Evolutionary conservation across 208 protist species (phyloP), one percentile per base, ranked within the genome.

Genomic region (Crithidia acanthocephali): DNA sequence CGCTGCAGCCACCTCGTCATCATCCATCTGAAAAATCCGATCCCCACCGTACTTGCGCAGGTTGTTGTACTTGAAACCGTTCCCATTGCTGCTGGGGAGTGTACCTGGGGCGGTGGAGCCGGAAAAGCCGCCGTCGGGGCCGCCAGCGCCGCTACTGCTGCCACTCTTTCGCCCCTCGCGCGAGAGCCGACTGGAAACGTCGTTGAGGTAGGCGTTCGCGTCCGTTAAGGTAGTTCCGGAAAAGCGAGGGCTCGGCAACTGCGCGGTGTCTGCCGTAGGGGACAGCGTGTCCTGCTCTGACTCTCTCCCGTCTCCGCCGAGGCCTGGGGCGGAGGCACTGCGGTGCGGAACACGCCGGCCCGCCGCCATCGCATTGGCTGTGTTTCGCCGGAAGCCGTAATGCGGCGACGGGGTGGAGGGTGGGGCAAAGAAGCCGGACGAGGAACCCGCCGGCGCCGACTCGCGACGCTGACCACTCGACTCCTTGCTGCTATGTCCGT

Each of bases 321-420:
- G n/a, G 35, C 52, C 47, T 23, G 62, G 62, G 16, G 58, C 64
- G 25, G 72, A 77, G 18, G 57, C 23, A 37, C 64, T 71, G 18
- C 72, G 62, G 30, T 77, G 62, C n/a, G 64, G 40, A 10, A 77
- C 57, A n/a, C 72, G 72, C 25, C 72, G 62, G 33, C 64, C 64
- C 32, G 72, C 72, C 44, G 64, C 23, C 64, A 71, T 77, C n/a
- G 62, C 37, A 32, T 72, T 77, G 3, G 72, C 64, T 2, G 63
- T 77, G 25, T 71, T 77, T 10, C 72, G 45, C 7, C 72, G 72
- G 27, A 80, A 80, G 28, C 73, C 60, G 32, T 79, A 69, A 13
- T 80, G 79, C 33, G 73, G 74, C 16, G 74, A 58, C 8, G 70
- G 68, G 18, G 79, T 69, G 8, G 74, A 74, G n/a, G 74, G 79